Conservation (phyloP, 345 rosid species). For the Garcia nutans region DNA sequence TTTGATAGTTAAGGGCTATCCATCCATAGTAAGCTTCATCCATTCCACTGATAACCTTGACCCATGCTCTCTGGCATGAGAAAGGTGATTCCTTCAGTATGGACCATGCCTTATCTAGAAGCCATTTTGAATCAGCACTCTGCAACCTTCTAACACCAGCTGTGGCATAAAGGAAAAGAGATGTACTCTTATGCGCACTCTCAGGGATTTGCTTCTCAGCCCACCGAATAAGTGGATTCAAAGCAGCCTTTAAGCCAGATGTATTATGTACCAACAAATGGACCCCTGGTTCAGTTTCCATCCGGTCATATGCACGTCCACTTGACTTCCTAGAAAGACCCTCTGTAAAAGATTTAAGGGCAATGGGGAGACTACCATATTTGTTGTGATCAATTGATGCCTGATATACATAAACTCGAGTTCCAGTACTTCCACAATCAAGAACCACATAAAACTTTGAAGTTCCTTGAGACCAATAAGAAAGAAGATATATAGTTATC, state of each 20-base stretch:
- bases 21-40: slow-evolving; percentile 98
- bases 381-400: slow-evolving; percentile 58
- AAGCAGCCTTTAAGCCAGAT: slow-evolving; percentile 71
- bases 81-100: slow-evolving; percentile 77
- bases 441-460: slow-evolving; percentile 88
- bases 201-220: slow-evolving; percentile 88
- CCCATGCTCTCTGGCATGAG: slow-evolving; percentile 69
- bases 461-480: slow-evolving; percentile 70
- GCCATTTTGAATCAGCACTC: slow-evolving; percentile 76
- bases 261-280: slow-evolving; percentile 75
- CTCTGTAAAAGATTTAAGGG: slow-evolving; percentile 61
- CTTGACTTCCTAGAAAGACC: slow-evolving; percentile 66
- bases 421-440: slow-evolving; percentile 99
- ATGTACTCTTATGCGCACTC: slow-evolving; percentile 72
- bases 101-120: slow-evolving; percentile 82
- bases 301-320: slow-evolving; percentile 94
- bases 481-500: slow-evolving; percentile 53
- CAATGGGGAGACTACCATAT: slow-evolving; percentile 69
- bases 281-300: slow-evolving; percentile 98
- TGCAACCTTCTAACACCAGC: slow-evolving; percentile 96
- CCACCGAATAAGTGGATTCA: slow-evolving; percentile 86
- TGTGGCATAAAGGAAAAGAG: slow-evolving; percentile 88
- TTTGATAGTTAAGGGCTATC: slow-evolving; percentile 88
- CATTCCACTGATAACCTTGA: slow-evolving; percentile 79
- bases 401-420: slow-evolving; percentile 79